phyloP scores from a whole-genome alignment of 1,139 yeast genomes.

The Candida anutae region DNA sequence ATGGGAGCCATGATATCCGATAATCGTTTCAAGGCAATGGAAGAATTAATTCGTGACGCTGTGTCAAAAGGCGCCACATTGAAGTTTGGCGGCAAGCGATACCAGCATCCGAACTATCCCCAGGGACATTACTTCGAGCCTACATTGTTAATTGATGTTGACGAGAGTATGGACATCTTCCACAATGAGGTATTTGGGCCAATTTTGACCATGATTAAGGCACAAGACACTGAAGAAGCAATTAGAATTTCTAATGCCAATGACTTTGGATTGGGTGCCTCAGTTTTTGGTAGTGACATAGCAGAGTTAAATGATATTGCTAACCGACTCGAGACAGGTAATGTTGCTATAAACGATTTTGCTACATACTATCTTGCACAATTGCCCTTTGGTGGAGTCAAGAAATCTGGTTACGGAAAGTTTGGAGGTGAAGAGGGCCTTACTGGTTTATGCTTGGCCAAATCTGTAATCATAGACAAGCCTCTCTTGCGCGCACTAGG shows the following conservation, averaged over 20 bases:
- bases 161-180: constrained; percentile 70
- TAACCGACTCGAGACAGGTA: constrained; percentile 64
- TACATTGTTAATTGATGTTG: constrained; percentile 76
- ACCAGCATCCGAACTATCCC: constrained; percentile 83
- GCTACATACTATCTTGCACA: constrained; percentile 95
- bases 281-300: constrained; percentile 69
- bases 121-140: constrained; percentile 93
- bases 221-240: constrained; percentile 58
- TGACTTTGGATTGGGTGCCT: constrained; percentile 83
- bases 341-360: constrained; percentile 93
- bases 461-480: constrained; percentile 79
- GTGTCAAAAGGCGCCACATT: constrained; percentile 74
- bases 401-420: constrained; percentile 91
- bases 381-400: constrained; percentile 90
- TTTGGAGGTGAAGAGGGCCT: constrained; percentile 97
- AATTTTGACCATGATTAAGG: constrained; percentile 68
- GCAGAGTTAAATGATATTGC: constrained; percentile 56
- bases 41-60: constrained; percentile 63
- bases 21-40: constrained; percentile 60
- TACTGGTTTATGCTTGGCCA: constrained; percentile 78
- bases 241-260: constrained; percentile 79
- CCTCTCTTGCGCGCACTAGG: constrained; percentile 51
- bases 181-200: constrained; percentile 91
- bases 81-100: constrained; percentile 71
- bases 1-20: constrained; percentile 94